phyloP scores from a whole-genome alignment of 192 early-diverging fungal genomes.

The Coemansia sp. region DNA sequence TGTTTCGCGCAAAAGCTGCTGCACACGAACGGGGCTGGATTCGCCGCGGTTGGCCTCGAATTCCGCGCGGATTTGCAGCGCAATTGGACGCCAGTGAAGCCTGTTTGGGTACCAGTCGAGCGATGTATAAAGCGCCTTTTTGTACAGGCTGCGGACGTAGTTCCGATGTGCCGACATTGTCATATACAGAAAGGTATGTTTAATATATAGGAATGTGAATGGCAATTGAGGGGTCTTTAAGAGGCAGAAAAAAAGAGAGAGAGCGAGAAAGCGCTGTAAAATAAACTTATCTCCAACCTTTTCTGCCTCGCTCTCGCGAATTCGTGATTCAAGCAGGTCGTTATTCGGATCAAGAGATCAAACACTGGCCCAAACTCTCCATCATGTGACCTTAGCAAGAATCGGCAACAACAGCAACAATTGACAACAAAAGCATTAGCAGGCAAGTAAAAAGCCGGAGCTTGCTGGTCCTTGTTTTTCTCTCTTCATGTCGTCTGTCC shows the following conservation, averaged over 20 bases:
- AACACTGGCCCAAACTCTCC: too few relatives aligned
- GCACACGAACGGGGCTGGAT: constrained; percentile 67
- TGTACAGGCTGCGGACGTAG: constrained; percentile 81
- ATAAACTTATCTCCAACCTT: not conserved
- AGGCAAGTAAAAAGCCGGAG: too few relatives aligned
- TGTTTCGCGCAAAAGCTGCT: constrained; percentile 63
- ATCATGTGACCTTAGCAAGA: not conserved
- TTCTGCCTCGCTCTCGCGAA: not conserved
- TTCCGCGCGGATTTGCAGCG: constrained; percentile 74
- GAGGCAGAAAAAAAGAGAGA: too few relatives aligned
- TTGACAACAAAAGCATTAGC: too few relatives aligned
- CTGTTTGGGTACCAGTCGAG: constrained; percentile 90
- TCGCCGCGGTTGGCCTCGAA: constrained; percentile 81
- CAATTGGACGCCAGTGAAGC: constrained; percentile 72
- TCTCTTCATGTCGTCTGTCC: not conserved
- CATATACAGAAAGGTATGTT: not conserved
- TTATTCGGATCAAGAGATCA: not conserved
- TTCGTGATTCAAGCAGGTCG: not conserved
- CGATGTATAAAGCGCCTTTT: constrained; percentile 73
- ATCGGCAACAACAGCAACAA: too few relatives aligned
- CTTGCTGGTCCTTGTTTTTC: not conserved
- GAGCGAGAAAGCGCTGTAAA: too few relatives aligned
- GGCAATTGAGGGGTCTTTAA: too few relatives aligned
- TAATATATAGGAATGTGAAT: not conserved
- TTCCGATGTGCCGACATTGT: constrained; percentile 60